phyloP scores from a whole-genome alignment of 2,329 filamentous ascomycete genomes.

The Botrytis deweyae region DNA sequence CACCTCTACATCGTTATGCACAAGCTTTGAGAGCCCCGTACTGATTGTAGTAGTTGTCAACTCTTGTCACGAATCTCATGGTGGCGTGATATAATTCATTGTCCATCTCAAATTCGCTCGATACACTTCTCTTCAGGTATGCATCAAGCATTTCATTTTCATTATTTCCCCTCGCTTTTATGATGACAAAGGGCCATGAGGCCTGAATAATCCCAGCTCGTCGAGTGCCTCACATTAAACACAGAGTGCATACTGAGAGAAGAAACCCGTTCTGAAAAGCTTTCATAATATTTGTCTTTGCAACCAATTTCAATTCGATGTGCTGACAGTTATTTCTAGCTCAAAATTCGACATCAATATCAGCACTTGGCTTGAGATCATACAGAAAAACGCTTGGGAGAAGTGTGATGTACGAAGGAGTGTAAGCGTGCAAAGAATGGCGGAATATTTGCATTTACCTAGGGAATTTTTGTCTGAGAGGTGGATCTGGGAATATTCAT shows the following conservation, averaged over 20 bases:
- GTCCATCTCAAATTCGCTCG: background rate
- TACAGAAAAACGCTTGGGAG: background rate
- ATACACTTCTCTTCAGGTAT: background rate
- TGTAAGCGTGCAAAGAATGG: background rate
- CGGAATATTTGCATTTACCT: background rate
- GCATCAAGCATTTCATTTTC: background rate
- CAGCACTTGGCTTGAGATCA: background rate
- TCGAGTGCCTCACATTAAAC: conserved; percentile 82
- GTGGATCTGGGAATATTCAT: background rate
- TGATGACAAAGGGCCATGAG: conserved; percentile 98
- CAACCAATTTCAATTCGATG: background rate
- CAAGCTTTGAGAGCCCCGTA: background rate
- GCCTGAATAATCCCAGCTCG: conserved; percentile 99
- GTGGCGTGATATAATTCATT: background rate
- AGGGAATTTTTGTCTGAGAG: background rate
- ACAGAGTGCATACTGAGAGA: conserved; percentile 86
- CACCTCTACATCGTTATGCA: no score
- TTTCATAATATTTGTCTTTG: background rate
- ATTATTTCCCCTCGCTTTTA: conserved; percentile 45
- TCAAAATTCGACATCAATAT: background rate
- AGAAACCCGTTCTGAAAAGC: conserved; percentile 44
- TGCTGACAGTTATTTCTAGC: conserved; percentile 1
- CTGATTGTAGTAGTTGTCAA: conserved; percentile 2
- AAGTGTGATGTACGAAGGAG: background rate
- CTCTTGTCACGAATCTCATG: background rate